Evolutionary conservation across 169 alveolate species (phyloP).

Genomic region (Plasmodium inui): DNA sequence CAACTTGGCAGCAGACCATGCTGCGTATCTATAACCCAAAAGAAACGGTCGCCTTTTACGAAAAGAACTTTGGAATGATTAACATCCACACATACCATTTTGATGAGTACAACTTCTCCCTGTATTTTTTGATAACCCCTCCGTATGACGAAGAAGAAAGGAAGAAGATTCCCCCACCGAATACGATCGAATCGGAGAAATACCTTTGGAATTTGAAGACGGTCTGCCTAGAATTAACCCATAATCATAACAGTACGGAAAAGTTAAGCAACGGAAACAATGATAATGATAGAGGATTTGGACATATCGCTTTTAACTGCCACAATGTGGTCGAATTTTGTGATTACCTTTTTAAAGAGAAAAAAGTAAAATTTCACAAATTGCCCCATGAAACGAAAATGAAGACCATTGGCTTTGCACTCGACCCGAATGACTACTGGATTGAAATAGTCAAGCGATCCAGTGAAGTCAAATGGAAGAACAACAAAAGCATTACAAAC

Average conservation of each 20-base stretch:
- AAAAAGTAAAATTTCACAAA: constrained; percentile 81
- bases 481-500: constrained; percentile 60
- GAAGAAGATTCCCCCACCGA: constrained; percentile 68
- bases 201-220: constrained; percentile 82
- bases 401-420: constrained; percentile 84
- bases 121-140: constrained; percentile 84
- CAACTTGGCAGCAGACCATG: constrained; percentile 85
- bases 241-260: constrained; percentile 81
- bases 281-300: constrained; percentile 86
- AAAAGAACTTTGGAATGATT: constrained; percentile 84
- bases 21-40: constrained; percentile 85
- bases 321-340: constrained; percentile 70
- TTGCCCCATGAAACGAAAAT: constrained; percentile 84
- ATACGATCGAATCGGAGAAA: constrained; percentile 79
- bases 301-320: constrained; percentile 85
- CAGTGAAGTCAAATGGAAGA: constrained; percentile 74
- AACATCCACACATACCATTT: constrained; percentile 78
- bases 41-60: constrained; percentile 83
- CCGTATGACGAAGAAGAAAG: constrained; percentile 78
- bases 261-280: constrained; percentile 83
- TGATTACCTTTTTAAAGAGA: constrained; percentile 38
- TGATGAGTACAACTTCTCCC: constrained; percentile 79
- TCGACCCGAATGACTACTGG: constrained; percentile 88
- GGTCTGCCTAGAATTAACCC: constrained; percentile 82
- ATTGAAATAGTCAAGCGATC: constrained; percentile 79